phyloP scores from a whole-genome alignment of 805 yeast genomes.

The Saccharomyces kudriavzevii region DNA sequence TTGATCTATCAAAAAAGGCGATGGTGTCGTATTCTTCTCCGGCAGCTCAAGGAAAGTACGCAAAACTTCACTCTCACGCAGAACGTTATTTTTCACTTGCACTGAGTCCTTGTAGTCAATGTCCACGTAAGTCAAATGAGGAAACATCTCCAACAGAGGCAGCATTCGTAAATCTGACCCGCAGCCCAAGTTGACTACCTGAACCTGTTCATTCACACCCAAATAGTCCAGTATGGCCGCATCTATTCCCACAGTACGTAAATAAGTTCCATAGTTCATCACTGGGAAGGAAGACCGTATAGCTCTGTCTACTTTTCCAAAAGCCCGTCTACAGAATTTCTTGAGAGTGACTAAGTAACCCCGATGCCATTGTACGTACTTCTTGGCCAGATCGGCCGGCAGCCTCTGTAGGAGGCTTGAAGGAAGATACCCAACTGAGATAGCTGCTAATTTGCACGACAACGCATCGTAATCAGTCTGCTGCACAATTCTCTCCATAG shows the following conservation, averaged over 20 bases:
- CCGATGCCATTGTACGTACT: constrained; percentile 16
- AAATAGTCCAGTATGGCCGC: constrained; percentile 38
- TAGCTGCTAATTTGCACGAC: constrained; percentile 54
- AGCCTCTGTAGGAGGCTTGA: constrained; percentile 25
- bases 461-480: constrained; percentile 63
- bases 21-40: constrained; percentile 19
- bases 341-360: constrained; percentile 18
- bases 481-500: constrained; percentile 23
- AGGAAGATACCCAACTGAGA: constrained; percentile 39
- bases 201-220: constrained; percentile 25
- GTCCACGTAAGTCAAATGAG: constrained; percentile 36
- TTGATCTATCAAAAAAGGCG: constrained; percentile 6
- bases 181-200: constrained; percentile 59
- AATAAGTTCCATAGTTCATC: constrained; percentile 63
- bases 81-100: constrained; percentile 33
- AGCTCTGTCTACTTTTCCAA: constrained; percentile 14
- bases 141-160: constrained; percentile 27
- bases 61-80: constrained; percentile 7
- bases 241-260: constrained; percentile 50
- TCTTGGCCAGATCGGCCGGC: constrained; percentile 14
- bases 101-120: constrained; percentile 44
- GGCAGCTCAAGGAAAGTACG: constrained; percentile 3
- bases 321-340: constrained; percentile 12
- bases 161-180: constrained; percentile 56
- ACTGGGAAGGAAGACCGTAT: constrained; percentile 44